Evolutionary conservation across 2,329 filamentous ascomycete species (phyloP).

Genomic region (Alternaria infectoria): DNA sequence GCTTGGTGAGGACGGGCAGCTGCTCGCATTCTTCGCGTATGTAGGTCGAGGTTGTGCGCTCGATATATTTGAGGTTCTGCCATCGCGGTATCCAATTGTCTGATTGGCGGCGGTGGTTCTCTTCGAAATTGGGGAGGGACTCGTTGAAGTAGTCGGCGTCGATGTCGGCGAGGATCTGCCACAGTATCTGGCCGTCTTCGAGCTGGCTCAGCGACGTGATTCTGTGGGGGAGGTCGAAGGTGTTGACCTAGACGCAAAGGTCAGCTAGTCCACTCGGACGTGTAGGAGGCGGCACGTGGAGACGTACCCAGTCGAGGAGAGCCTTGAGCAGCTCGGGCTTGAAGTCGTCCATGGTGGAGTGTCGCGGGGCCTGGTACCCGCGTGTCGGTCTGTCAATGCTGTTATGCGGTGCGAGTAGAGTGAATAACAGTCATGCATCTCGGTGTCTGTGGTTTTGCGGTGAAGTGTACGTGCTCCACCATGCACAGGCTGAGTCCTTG

Average conservation of each 20-base stretch:
- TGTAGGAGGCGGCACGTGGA: not conserved
- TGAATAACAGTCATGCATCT: slow-evolving; percentile 36
- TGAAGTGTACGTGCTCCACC: slow-evolving; percentile 13
- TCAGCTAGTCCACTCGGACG: slow-evolving; percentile 5
- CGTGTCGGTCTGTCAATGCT: slow-evolving; percentile 18
- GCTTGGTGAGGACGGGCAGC: slow-evolving; percentile 48
- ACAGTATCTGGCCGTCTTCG: slow-evolving; percentile 55
- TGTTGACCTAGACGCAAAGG: slow-evolving; percentile 47
- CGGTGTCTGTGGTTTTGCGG: slow-evolving; percentile 24
- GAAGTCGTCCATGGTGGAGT: slow-evolving; percentile 46
- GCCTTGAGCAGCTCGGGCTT: slow-evolving; percentile 49
- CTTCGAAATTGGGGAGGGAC: slow-evolving; percentile 53
- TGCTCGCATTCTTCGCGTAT: slow-evolving; percentile 54
- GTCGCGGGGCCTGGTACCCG: slow-evolving; percentile 25
- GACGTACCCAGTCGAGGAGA: slow-evolving; percentile 48
- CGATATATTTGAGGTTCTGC: slow-evolving; percentile 61
- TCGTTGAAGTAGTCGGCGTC: slow-evolving; percentile 57
- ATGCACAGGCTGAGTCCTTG: slow-evolving; percentile 16
- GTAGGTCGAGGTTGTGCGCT: slow-evolving; percentile 56
- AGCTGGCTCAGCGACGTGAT: slow-evolving; percentile 52
- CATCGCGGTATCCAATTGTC: slow-evolving; percentile 60
- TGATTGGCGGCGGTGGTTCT: slow-evolving; percentile 50
- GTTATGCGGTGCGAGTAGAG: slow-evolving; percentile 15
- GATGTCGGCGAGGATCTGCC: slow-evolving; percentile 56
- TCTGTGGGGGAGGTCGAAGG: slow-evolving; percentile 49